Evolutionary conservation across 257 asterid genomes (phyloP).

Genomic region (Scutellaria galericulata): DNA sequence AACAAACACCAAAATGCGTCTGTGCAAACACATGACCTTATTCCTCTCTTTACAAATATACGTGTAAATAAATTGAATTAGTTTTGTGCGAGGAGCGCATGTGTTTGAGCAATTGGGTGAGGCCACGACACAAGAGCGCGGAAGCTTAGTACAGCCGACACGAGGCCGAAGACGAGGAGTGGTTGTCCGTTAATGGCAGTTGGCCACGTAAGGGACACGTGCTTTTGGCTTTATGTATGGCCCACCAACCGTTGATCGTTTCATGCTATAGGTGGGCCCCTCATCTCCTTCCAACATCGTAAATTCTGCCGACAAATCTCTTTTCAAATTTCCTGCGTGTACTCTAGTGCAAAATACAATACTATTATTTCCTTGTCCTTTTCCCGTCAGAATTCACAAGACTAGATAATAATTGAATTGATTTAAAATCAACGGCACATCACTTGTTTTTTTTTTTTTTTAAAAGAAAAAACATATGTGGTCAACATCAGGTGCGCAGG

Average conservation of each 20-base stretch:
- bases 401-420: not conserved
- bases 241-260: constrained; percentile 56
- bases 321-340: constrained; percentile 27
- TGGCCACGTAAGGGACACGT: constrained; percentile 72
- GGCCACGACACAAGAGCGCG: constrained; percentile 22
- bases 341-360: not conserved
- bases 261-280: constrained; percentile 32
- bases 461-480: not conserved
- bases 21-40: no score
- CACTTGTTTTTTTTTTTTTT: no score
- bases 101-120: constrained; percentile 21
- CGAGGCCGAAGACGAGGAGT: constrained; percentile 43
- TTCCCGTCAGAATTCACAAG: constrained; percentile 14
- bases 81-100: not conserved
- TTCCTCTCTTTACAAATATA: no score
- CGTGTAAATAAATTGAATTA: no score
- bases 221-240: constrained; percentile 39
- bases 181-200: constrained; percentile 67
- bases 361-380: not conserved
- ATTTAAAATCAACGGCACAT: no score
- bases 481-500: not conserved
- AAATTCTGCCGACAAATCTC: constrained; percentile 58
- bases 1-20: no score
- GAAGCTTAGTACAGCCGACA: constrained; percentile 35
- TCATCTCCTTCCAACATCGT: constrained; percentile 36